Evolutionary conservation across 225 moss, liverwort and hornwort genomes (phyloP), one percentile per base, ranked within the genome.

Genomic region (Antitrichia curtipendula): DNA sequence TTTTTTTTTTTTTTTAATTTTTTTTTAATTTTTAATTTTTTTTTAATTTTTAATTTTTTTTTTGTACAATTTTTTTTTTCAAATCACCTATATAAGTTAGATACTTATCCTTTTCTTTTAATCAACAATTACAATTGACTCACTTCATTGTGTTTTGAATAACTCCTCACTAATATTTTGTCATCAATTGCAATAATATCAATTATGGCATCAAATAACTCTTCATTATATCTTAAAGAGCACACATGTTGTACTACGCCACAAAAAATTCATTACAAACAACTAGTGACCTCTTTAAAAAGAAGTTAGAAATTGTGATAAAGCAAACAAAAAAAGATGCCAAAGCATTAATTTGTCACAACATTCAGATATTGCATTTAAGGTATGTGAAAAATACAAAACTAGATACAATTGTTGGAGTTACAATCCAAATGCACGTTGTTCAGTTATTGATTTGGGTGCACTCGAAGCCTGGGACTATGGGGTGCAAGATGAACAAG

Each of bases 171-270:
- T 25, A 15, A 3, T 25, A 56, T 56, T 38, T 54, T 38, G 22
- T 38, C 38, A 9, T 25, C 10, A 36, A 78, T 24, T 36, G 25
- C 52, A 56, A 56, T 9, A 38, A 56, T 23, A 13, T 56, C 34
- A 76, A 53, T 53, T 53, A 76, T 53, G 23, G 53, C 13, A 53
- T 16, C 52, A 36, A 78, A 41, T 41, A 78, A 78, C 3, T 25
- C 25, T 38, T 78, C 4, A 2, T 5, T 28, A 25, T 16, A 78
- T 40, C 27, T n/a, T 16, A 2, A 57, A 57, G 12, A 58, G 11
- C 10, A 24, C 0, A 3, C 0, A 6, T 16, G 24, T 38, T 7
- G 17, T 4, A 25, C 24, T 8, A 25, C 3, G 3, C 10, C 14
- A 27, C 24, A 52, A 82, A 82, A 3, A 3, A 16, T 15, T n/a